Evolutionary conservation across 2,329 filamentous ascomycete species (phyloP), one percentile per base, ranked within the genome.

Genomic region (Eutypa lata): DNA sequence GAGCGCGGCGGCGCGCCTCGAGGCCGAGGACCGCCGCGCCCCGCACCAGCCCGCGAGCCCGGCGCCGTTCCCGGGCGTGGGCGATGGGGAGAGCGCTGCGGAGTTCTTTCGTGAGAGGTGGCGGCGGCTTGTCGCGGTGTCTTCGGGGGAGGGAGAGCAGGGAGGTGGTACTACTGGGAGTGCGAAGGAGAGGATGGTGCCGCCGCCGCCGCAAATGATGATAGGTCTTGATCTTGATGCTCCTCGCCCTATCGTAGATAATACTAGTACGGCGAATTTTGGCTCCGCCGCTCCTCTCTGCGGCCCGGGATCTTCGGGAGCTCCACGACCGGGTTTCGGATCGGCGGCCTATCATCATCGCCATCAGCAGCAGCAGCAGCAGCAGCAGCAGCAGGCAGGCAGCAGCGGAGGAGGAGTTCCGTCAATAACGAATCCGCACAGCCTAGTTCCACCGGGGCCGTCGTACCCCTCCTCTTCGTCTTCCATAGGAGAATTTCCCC

Each of bases 101-200:
- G 65, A 65, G 10, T 40, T 52, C 2, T 69, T 68, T 13, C 63
- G 65, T 1, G 62, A 61, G n/a, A 61, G 62, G 38, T 73, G 71
- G 71, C 63, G 66, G 1, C 53, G 48, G n/a, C 61, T 72, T 2
- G 57, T 70, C 2, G 55, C 54, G 31, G 24, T 28, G 11, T 37
- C 42, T n/a, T 42, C 42, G 8, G 26, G 44, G 7, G 18, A 48
- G 35, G 35, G 6, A 6, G 35, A 26, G 11, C 7, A 21, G 22
- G 18, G 45, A 45, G 16, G 35, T 21, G 6, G 28, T 37, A 2
- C 19, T 14, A 7, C 35, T 38, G 35, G 35, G n/a, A 38, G 13
- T 10, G 10, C 35, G 13, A 38, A 38, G 7, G 4, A 16, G 35
- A 16, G 7, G 35, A 14, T 14, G 31, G 31, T 14, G 8, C 14